Base-by-base conservation (phyloP, 106 monocot genomes). In the Dioscorea zingiberensis region DNA sequence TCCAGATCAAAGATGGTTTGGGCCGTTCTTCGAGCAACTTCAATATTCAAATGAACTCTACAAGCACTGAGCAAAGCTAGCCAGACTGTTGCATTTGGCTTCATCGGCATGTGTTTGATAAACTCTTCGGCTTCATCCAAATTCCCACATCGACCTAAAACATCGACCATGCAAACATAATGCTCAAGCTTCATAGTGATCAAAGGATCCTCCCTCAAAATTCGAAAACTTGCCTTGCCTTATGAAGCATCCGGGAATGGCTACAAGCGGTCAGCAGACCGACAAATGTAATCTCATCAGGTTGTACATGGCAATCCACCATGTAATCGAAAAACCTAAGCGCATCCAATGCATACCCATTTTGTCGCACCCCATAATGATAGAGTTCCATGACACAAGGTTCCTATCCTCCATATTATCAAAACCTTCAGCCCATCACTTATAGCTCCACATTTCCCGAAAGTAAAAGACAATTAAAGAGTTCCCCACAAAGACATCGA, bases 361-460 rank as follows among this genome's bases (percentile, higher is more conserved):
- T 89, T 60, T 87, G 86, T 45, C 84, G 57, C 79, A 94, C n/a
- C 90, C 89, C 56, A 73, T 70, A 54, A 94, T 84, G 30, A 84
- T 48, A 7, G 94, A 75, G 58, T 94, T 94, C 94, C 94, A 94
- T 12, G 94, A 90, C 0, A 94, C 83, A 19, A 89, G 75, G 45
- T 87, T 91, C 44, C 73, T 78, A 19, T 53, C 44, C 21, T 51
- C 27, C 78, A 87, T 73, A 24, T 48, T 67, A 47, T 71, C 49
- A 32, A 91, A 91, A 79, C 47, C 26, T 26, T 71, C 62, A 84
- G 1, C 23, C 77, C 71, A 65, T 76, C 75, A 48, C 81, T 58
- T 38, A 87, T 71, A 54, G 73, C 77, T 47, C 91, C 91, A 53
- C 84, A 84, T 68, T 70, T 91, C 2, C n/a, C n/a, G n/a, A n/a